These are phyloP conservation scores for Exophiala oligosperma DNA, from an alignment of 2,329 filamentous ascomycete species.

Conservation along the genomic window DNA sequence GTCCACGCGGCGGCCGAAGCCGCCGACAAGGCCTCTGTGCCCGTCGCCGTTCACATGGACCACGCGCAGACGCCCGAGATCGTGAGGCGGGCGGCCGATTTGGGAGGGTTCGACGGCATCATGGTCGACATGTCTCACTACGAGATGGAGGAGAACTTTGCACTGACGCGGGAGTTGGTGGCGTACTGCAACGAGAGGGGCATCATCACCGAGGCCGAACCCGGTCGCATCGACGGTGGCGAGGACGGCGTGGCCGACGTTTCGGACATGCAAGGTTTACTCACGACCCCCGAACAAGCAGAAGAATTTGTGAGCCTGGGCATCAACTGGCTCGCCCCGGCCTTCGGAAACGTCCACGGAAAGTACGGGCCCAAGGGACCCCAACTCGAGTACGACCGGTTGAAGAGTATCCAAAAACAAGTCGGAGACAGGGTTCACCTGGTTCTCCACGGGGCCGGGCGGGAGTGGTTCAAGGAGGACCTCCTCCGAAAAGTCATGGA, in stretches of 20 bases:
- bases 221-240: slow-evolving; percentile 68
- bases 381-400: slow-evolving; percentile 40
- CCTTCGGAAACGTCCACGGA: slow-evolving; percentile 75
- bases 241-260: slow-evolving; percentile 74
- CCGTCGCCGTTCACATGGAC: slow-evolving; percentile 65
- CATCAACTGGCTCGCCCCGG: slow-evolving; percentile 73
- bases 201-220: slow-evolving; percentile 70
- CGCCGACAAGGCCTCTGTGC: slow-evolving; percentile 58
- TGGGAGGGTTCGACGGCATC: slow-evolving; percentile 67
- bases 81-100: slow-evolving; percentile 55
- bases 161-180: slow-evolving; percentile 62
- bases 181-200: slow-evolving; percentile 63
- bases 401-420: slow-evolving; percentile 50
- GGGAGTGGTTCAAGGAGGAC: slow-evolving; percentile 57
- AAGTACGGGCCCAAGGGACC: slow-evolving; percentile 57
- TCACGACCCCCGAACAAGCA: slow-evolving; percentile 69
- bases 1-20: slow-evolving; percentile 59
- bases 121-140: slow-evolving; percentile 78
- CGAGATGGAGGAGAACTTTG: slow-evolving; percentile 68
- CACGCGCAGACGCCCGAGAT: slow-evolving; percentile 64
- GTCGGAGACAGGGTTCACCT: slow-evolving; percentile 52
- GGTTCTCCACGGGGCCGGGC: slow-evolving; percentile 61
- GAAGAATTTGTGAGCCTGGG: slow-evolving; percentile 69
- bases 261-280: slow-evolving; percentile 52
- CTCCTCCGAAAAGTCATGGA: slow-evolving; percentile 56